phyloP scores from a whole-genome alignment of 2,329 filamentous ascomycete genomes.

The Aspergillus flavus region DNA sequence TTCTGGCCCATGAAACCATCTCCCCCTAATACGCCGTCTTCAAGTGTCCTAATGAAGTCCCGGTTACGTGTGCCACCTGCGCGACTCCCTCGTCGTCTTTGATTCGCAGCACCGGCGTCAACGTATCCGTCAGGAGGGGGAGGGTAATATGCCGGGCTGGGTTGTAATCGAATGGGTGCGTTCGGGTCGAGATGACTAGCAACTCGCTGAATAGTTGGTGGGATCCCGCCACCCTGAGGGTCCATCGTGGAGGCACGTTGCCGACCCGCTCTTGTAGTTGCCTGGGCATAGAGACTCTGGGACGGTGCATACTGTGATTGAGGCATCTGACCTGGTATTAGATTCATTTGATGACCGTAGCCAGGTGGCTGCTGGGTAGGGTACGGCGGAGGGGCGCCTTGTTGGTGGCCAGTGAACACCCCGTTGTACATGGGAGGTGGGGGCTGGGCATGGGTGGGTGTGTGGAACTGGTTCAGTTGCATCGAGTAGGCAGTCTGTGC shows the following conservation, averaged over 20 bases:
- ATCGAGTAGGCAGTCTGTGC: conserved; percentile 69
- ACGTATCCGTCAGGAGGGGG: conserved; percentile 82
- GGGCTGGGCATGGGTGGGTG: conserved; percentile 49
- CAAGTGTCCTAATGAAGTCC: conserved; percentile 92
- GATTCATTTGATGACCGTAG: conserved; percentile 73
- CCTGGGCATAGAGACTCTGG: conserved; percentile 73
- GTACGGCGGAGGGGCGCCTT: conserved; percentile 77
- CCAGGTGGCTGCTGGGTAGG: conserved; percentile 66
- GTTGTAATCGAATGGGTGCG: conserved; percentile 89
- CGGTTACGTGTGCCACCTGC: conserved; percentile 62
- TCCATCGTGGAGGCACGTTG: conserved; percentile 97
- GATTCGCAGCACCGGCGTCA: conserved; percentile 64
- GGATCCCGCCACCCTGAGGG: conserved; percentile 89
- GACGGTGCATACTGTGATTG: conserved; percentile 69
- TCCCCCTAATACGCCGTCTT: conserved; percentile 83
- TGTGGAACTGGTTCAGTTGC: conserved; percentile 60
- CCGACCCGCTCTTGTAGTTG: conserved; percentile 73
- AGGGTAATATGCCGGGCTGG: conserved; percentile 95
- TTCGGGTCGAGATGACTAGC: conserved; percentile 95
- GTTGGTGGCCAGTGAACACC: conserved; percentile 71
- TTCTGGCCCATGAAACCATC: conserved; percentile 81
- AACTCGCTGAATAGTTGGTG: conserved; percentile 87
- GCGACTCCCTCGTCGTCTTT: conserved; percentile 76
- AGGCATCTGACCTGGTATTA: conserved; percentile 68
- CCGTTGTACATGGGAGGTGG: conserved; percentile 73